Conservation (phyloP, 345 rosid species). For the Lenwebbia sp. region DNA sequence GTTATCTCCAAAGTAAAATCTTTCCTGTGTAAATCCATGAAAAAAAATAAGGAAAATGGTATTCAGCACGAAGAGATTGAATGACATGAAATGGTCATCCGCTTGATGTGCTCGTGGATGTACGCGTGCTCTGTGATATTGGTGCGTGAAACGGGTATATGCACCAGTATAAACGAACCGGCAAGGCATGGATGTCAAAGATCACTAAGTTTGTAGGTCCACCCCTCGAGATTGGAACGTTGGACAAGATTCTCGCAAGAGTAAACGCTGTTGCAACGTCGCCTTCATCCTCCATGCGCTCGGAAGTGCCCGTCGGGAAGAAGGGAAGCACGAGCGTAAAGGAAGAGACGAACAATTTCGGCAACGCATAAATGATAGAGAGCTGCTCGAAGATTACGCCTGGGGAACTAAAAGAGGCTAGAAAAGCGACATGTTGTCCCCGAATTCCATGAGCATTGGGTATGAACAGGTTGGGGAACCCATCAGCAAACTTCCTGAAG, state of each 20-base stretch:
- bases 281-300: conserved; percentile 99
- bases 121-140: background rate
- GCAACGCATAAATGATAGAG: conserved; percentile 83
- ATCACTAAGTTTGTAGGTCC: conserved; percentile 98
- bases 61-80: background rate
- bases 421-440: conserved; percentile 84
- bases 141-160: background rate
- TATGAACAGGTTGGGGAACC: conserved; percentile 87
- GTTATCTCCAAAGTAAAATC: conserved; percentile 93
- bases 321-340: conserved; percentile 94
- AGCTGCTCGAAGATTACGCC: conserved; percentile 88
- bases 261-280: conserved; percentile 96
- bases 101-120: background rate
- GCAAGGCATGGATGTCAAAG: conserved; percentile 95
- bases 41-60: background rate
- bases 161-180: conserved; percentile 24
- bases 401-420: conserved; percentile 92
- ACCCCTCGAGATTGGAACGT: conserved; percentile 78
- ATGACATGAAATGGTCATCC: fast-evolving
- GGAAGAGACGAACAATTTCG: conserved; percentile 81
- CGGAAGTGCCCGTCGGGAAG: conserved; percentile 95
- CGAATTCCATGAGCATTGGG: conserved; percentile 93
- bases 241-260: conserved; percentile 87
- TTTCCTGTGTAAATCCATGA: conserved; percentile 43
- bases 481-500: conserved; percentile 80